Evolutionary conservation across 441 rosid genomes (phyloP).

Genomic region (Syzygium syzygioides): DNA sequence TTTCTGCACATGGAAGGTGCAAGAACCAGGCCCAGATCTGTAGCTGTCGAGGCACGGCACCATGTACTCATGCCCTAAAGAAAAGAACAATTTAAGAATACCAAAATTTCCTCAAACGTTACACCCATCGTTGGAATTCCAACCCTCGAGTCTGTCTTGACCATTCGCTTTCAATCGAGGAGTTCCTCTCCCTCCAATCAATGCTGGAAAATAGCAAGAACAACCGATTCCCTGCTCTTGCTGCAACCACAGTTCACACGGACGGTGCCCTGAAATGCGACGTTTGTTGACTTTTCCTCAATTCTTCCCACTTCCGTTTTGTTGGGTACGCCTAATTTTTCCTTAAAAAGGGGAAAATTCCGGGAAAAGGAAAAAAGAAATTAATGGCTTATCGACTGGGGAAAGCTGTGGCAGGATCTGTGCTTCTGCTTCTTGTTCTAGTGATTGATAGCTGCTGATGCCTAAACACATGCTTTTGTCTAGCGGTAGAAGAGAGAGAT

Average conservation of each 20-base stretch:
- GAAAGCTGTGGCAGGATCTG: not conserved
- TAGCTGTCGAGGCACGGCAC: not conserved
- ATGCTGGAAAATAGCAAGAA: not conserved
- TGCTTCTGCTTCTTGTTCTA: not conserved
- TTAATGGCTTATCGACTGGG: not conserved
- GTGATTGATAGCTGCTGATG: not conserved
- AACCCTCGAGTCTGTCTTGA: not conserved
- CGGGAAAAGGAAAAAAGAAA: not conserved
- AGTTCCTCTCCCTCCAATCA: not conserved
- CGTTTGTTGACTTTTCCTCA: not conserved
- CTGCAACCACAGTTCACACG: not conserved
- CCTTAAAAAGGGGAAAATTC: not conserved
- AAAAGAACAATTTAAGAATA: not conserved
- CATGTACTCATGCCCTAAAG: not conserved
- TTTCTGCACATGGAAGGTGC: not conserved
- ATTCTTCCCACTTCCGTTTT: not conserved
- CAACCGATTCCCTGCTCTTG: not conserved
- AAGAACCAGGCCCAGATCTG: not conserved
- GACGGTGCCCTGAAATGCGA: not conserved
- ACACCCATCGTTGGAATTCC: not conserved
- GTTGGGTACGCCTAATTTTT: not conserved
- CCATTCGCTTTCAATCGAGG: not conserved
- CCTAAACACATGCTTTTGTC: not conserved
- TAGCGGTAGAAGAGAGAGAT: not conserved
- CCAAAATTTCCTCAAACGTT: not conserved